phyloP scores from a whole-genome alignment of 768 basidiomycete species.

The Boletus speciosus region DNA sequence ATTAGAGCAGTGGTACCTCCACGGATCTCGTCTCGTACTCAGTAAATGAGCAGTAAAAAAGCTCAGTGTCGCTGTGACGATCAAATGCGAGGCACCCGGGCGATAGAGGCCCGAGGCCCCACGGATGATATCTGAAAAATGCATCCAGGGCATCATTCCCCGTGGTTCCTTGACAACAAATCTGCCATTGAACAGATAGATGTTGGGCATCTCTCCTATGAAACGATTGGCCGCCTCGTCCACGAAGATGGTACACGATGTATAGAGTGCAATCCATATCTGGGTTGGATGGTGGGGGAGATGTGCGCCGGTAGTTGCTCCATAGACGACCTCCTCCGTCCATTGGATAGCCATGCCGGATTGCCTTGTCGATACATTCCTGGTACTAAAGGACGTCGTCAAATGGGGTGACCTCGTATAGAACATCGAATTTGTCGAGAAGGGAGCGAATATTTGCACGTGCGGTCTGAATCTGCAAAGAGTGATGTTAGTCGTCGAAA shows the following conservation, averaged over 20 bases:
- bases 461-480: conserved; percentile 6
- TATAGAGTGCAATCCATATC: conserved; percentile 38
- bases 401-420: conserved; percentile 10
- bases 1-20: too few relatives aligned
- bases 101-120: conserved; percentile 27
- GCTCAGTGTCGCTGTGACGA: too few relatives aligned
- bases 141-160: conserved; percentile 30
- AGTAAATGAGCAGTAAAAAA: too few relatives aligned
- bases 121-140: conserved; percentile 31
- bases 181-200: conserved; percentile 34
- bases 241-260: conserved; percentile 33
- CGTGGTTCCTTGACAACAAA: conserved; percentile 27
- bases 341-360: conserved; percentile 24
- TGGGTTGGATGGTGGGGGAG: conserved; percentile 17
- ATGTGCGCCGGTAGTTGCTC: conserved; percentile 28
- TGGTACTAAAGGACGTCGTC: conserved; percentile 14
- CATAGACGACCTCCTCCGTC: conserved; percentile 29
- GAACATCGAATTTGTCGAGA: conserved; percentile 14
- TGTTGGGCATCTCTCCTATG: conserved; percentile 13
- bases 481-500: neutral
- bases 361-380: conserved; percentile 23
- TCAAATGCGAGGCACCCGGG: too few relatives aligned
- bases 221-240: conserved; percentile 35
- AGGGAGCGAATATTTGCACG: conserved; percentile 13
- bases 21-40: too few relatives aligned